These are phyloP conservation scores for Spathaspora gorwiae DNA, from an alignment of 805 yeast genomes.

Conservation along the genomic window DNA sequence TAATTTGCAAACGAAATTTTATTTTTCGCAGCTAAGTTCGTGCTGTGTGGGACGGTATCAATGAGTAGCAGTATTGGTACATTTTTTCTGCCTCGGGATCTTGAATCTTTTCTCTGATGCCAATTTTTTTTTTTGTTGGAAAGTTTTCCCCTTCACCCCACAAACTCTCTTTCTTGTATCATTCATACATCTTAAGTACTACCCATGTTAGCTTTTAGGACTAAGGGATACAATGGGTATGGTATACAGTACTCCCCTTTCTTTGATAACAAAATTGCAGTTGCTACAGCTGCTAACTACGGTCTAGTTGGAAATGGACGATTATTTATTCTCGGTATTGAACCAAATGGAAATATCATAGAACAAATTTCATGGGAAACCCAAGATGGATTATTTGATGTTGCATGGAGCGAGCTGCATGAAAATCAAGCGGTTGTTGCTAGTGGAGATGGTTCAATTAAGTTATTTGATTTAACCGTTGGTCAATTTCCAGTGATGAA, in stretches of 20 bases:
- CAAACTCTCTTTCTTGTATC: background rate
- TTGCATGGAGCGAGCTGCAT: slow-evolving; percentile 86
- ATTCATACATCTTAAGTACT: background rate
- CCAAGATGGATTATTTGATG: slow-evolving; percentile 86
- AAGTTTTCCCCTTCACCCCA: background rate
- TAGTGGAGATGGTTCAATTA: slow-evolving; percentile 86
- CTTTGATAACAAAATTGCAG: slow-evolving; percentile 83
- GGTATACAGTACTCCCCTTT: slow-evolving; percentile 88
- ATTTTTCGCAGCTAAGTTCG: too few relatives aligned
- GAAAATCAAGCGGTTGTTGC: slow-evolving; percentile 82
- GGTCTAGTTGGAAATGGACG: slow-evolving; percentile 95
- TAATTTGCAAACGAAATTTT: too few relatives aligned
- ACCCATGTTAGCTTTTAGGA: slow-evolving; percentile 65
- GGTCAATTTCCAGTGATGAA: slow-evolving; percentile 67
- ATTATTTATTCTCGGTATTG: slow-evolving; percentile 64
- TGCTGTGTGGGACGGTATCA: too few relatives aligned
- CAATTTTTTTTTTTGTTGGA: background rate
- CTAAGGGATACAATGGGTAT: slow-evolving; percentile 82
- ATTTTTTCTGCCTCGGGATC: background rate
- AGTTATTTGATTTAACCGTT: slow-evolving; percentile 71
- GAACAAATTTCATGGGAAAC: slow-evolving; percentile 69
- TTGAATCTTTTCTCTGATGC: background rate
- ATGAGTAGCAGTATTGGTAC: too few relatives aligned
- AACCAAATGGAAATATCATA: slow-evolving; percentile 56
- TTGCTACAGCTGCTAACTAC: slow-evolving; percentile 86